Conservation (phyloP, 176 grass and related monocot species). For the Triticum urartu region DNA sequence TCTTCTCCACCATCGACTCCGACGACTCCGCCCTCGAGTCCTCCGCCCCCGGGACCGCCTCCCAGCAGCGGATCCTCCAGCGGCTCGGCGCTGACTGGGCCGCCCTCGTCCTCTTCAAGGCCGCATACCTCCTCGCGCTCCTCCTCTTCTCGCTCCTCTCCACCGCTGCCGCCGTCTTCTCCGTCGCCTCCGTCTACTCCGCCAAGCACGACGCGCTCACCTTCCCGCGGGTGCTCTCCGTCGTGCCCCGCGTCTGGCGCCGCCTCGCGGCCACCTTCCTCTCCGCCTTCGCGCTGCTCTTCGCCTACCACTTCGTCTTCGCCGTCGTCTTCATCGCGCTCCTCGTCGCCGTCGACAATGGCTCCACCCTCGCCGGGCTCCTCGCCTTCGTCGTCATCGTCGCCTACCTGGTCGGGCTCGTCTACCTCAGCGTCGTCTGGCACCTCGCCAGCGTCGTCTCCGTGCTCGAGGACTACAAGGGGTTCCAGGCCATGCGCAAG, state of each 20-base stretch:
- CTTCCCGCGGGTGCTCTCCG: slow-evolving; percentile 78
- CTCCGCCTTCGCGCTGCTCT: slow-evolving; percentile 74
- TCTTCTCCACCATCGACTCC: slow-evolving; percentile 73
- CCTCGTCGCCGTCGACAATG: slow-evolving; percentile 42
- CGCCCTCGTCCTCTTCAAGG: slow-evolving; percentile 73
- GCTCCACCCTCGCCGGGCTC: slow-evolving; percentile 30
- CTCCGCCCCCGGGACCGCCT: slow-evolving; percentile 46
- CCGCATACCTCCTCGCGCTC: slow-evolving; percentile 71
- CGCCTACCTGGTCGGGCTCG: slow-evolving; percentile 47
- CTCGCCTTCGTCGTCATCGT: slow-evolving; percentile 31
- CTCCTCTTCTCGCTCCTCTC: slow-evolving; percentile 85
- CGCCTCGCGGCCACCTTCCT: slow-evolving; percentile 80
- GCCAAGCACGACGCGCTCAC: slow-evolving; percentile 68
- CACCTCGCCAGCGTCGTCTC: slow-evolving; percentile 91
- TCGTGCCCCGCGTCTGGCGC: slow-evolving; percentile 90
- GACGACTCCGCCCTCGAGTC: slow-evolving; percentile 64
- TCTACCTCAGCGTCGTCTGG: slow-evolving; percentile 86
- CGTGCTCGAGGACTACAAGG: slow-evolving; percentile 82
- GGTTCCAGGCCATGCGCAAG: slow-evolving; percentile 80
- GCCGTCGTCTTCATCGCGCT: slow-evolving; percentile 27
- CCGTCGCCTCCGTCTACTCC: slow-evolving; percentile 90
- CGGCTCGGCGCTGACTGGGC: slow-evolving; percentile 63
- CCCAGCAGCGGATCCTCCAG: slow-evolving; percentile 47
- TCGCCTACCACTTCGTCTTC: slow-evolving; percentile 57
- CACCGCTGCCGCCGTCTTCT: slow-evolving; percentile 82